Percentiles rank a stretch among this genome's conserved stretches.
phyloP scores from a whole-genome alignment of 805 yeast genomes.

The Wickerhamomyces ciferrii region DNA sequence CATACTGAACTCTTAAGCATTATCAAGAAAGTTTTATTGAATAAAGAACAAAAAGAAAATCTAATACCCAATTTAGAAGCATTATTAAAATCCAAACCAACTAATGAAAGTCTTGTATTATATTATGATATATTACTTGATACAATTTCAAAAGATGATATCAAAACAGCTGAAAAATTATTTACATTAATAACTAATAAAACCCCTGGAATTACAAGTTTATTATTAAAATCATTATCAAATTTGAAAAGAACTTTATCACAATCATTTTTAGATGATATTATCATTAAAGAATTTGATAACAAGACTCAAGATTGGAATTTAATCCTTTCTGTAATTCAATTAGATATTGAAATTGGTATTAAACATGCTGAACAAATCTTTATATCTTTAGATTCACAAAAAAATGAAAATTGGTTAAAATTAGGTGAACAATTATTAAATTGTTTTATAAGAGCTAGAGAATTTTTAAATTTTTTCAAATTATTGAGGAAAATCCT shows the following conservation, averaged over 20 bases:
- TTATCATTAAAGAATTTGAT: constrained; percentile 41
- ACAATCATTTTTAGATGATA: constrained; percentile 38
- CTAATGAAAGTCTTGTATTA: constrained; percentile 19
- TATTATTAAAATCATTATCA: constrained; percentile 41
- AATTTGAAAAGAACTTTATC: constrained; percentile 49
- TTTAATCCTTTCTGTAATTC: constrained; percentile 41
- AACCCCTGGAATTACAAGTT: constrained; percentile 35
- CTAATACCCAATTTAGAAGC: constrained; percentile 27
- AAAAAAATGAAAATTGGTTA: constrained; percentile 1
- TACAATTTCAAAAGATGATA: constrained; percentile 23
- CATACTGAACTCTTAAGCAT: constrained; percentile 1
- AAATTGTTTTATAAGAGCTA: constrained; percentile 45
- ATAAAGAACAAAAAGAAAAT: constrained; percentile 16
- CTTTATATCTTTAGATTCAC: constrained; percentile 14
- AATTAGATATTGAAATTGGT: constrained; percentile 57
- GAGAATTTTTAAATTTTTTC: constrained; percentile 51
- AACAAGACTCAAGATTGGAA: constrained; percentile 42
- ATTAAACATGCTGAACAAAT: constrained; percentile 34
- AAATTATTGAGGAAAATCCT: constrained; percentile 34
- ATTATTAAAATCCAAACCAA: constrained; percentile 21
- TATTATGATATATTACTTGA: constrained; percentile 26
- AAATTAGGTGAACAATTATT: constrained; percentile 29
- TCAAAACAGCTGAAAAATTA: constrained; percentile 40
- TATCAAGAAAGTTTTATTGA: constrained; percentile 23
- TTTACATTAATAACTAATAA: constrained; percentile 36